phyloP scores from a whole-genome alignment of 192 early-diverging fungal genomes.

The Gaertneriomyces sp. region DNA sequence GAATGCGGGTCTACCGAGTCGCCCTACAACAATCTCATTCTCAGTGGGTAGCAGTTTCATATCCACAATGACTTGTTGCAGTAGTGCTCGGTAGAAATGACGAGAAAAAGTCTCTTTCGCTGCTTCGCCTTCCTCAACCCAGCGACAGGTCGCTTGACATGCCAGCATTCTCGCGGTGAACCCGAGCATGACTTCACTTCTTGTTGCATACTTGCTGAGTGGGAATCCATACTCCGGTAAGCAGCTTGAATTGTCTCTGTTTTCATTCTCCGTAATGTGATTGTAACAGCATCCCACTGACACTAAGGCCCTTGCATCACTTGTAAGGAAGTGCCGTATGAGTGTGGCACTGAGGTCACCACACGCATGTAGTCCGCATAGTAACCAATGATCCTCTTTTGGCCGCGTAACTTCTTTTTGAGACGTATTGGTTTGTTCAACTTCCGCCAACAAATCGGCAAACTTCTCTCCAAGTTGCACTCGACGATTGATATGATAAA shows the following conservation, averaged over 20 bases:
- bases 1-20: slow-evolving; percentile 26
- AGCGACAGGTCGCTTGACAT: slow-evolving; percentile 75
- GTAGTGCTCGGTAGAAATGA: slow-evolving; percentile 70
- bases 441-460: slow-evolving; percentile 26
- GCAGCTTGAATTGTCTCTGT: no score
- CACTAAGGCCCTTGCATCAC: slow-evolving; percentile 47
- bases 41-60: slow-evolving; percentile 19
- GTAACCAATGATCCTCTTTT: slow-evolving; percentile 49
- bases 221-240: slow-evolving; percentile 8
- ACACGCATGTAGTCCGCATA: slow-evolving; percentile 82
- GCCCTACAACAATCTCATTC: slow-evolving; percentile 31
- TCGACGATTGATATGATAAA: slow-evolving; percentile 37
- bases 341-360: slow-evolving; percentile 76
- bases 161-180: slow-evolving; percentile 41
- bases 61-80: slow-evolving; percentile 51
- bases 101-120: slow-evolving; percentile 59
- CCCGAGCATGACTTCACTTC: slow-evolving; percentile 11
- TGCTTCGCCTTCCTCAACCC: slow-evolving; percentile 53
- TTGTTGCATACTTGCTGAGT: slow-evolving; percentile 7
- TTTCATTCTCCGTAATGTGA: slow-evolving; percentile 55
- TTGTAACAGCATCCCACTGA: slow-evolving; percentile 87
- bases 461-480: slow-evolving; percentile 31
- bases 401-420: background rate
- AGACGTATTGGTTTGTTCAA: background rate
- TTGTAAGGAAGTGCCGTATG: slow-evolving; percentile 53